phyloP scores from a whole-genome alignment of 2,329 filamentous ascomycete genomes.

The Aspergillus ibericus region DNA sequence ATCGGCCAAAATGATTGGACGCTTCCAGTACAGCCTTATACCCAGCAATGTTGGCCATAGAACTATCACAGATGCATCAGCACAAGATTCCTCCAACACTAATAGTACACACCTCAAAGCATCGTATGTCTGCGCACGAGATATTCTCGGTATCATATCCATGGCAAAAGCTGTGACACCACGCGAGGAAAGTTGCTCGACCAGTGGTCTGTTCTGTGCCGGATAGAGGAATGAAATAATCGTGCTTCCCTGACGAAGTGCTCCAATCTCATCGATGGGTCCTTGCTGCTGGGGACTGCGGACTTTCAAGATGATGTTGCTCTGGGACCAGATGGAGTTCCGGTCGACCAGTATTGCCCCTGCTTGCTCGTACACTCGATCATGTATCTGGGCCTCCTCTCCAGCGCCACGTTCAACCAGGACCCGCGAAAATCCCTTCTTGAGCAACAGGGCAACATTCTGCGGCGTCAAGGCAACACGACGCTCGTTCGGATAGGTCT shows the following conservation, averaged over 20 bases:
- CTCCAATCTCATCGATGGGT: constrained; percentile 64
- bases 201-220: constrained; percentile 72
- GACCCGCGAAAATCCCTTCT: constrained; percentile 78
- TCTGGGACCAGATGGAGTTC: constrained; percentile 68
- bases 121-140: constrained; percentile 83
- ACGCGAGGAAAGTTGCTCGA: constrained; percentile 69
- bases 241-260: constrained; percentile 68
- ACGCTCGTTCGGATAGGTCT: constrained; percentile 75
- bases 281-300: constrained; percentile 66
- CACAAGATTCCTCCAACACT: not conserved
- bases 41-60: constrained; percentile 91
- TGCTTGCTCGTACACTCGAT: constrained; percentile 73
- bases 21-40: constrained; percentile 91
- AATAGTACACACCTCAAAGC: constrained; percentile 56
- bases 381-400: constrained; percentile 71
- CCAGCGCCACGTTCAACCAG: constrained; percentile 82
- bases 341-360: constrained; percentile 75
- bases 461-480: constrained; percentile 82
- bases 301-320: constrained; percentile 82
- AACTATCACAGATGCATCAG: constrained; percentile 51
- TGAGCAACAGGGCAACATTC: constrained; percentile 77
- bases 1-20: constrained; percentile 84
- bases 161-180: constrained; percentile 81
- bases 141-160: constrained; percentile 91
- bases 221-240: constrained; percentile 84